Percentiles rank a stretch among this genome's conserved stretches.
phyloP scores from a whole-genome alignment of 2,329 filamentous ascomycete species.

The Cryphonectria radicalis region DNA sequence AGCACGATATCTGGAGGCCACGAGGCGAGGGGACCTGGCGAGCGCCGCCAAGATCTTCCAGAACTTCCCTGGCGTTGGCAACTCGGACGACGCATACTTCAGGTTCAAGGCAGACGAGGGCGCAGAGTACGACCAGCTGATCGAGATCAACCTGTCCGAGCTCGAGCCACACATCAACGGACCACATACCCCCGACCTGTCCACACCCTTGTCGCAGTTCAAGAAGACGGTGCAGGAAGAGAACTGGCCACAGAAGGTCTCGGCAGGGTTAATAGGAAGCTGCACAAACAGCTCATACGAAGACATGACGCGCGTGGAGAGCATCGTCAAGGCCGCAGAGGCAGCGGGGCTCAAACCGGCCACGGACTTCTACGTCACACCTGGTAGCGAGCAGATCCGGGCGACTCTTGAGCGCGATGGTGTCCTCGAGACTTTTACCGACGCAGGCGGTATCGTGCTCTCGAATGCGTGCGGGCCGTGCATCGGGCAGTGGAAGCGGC shows the following conservation, averaged over 20 bases:
- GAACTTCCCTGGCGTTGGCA: conserved; percentile 51
- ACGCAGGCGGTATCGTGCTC: conserved; percentile 85
- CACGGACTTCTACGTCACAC: conserved; percentile 93
- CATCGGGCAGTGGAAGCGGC: conserved; percentile 94
- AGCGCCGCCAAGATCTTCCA: conserved; percentile 66
- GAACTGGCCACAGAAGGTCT: conserved; percentile 88
- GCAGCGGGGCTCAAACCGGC: conserved; percentile 89
- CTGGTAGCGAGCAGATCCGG: conserved; percentile 94
- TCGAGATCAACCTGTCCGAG: conserved; percentile 86
- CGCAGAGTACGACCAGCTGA: conserved; percentile 86
- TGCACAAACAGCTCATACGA: conserved; percentile 99
- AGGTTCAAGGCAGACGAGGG: conserved; percentile 77
- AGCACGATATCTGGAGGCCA: conserved; percentile 83
- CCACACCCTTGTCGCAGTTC: conserved; percentile 89
- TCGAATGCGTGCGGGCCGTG: conserved; percentile 95
- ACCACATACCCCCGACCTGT: conserved; percentile 93
- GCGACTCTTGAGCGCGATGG: conserved; percentile 90
- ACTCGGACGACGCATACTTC: conserved; percentile 55
- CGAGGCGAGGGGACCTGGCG: conserved; percentile 75
- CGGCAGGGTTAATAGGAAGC: conserved; percentile 92
- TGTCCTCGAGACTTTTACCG: conserved; percentile 82
- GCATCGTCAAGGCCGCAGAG: conserved; percentile 87
- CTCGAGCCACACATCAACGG: conserved; percentile 97
- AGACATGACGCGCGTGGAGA: conserved; percentile 95
- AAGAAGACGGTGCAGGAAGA: conserved; percentile 82